phyloP scores from a whole-genome alignment of 768 basidiomycete species.

The Boletus tylopilopsis region DNA sequence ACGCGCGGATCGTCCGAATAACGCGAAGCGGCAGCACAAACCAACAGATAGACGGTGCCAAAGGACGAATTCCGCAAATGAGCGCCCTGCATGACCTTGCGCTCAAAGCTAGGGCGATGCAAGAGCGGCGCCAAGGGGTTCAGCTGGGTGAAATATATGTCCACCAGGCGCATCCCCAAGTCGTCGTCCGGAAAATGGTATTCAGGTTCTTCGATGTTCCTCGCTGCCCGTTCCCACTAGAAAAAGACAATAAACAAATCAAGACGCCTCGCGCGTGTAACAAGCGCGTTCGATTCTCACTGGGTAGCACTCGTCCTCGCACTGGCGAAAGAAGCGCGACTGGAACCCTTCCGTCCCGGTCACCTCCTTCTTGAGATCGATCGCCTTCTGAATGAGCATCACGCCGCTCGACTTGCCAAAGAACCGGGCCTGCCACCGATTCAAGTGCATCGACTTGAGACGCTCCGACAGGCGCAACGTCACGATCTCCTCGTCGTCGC shows the following conservation, averaged over 20 bases:
- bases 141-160: slow-evolving; percentile 57
- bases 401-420: slow-evolving; percentile 41
- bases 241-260: background rate
- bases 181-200: slow-evolving; percentile 49
- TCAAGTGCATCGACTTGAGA: slow-evolving; percentile 21
- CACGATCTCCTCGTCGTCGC: slow-evolving; percentile 27
- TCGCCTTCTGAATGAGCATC: slow-evolving; percentile 43
- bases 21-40: slow-evolving; percentile 68
- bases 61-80: slow-evolving; percentile 53
- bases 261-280: too few species aligned
- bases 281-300: slow-evolving; percentile 15
- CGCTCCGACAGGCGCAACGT: slow-evolving; percentile 22
- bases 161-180: slow-evolving; percentile 49
- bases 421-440: slow-evolving; percentile 20
- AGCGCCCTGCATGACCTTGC: slow-evolving; percentile 42
- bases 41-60: slow-evolving; percentile 56
- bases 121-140: slow-evolving; percentile 67
- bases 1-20: slow-evolving; percentile 54
- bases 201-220: slow-evolving; percentile 16
- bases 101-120: slow-evolving; percentile 67
- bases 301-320: slow-evolving; percentile 10
- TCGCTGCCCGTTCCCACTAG: slow-evolving; percentile 29
- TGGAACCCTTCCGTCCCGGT: slow-evolving; percentile 34
- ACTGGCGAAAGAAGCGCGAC: background rate
- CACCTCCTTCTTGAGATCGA: slow-evolving; percentile 57